phyloP scores from a whole-genome alignment of 352 stramenopile species.

The Thalassiosira oceanica region DNA sequence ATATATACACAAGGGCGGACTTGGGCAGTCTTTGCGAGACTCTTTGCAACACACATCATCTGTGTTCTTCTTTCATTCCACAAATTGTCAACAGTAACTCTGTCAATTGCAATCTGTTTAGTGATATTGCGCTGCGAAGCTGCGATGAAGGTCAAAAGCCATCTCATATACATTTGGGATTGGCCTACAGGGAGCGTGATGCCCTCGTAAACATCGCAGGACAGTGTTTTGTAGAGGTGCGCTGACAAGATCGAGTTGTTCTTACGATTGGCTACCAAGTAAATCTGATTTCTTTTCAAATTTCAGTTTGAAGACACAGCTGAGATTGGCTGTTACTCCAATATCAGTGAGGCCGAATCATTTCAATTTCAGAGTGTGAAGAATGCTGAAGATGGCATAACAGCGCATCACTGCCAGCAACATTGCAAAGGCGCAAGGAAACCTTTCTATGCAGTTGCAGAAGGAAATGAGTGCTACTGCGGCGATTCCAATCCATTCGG shows the following conservation, averaged over 20 bases:
- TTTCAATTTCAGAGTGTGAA: too few species aligned
- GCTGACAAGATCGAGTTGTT: too few species aligned
- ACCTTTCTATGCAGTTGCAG: slow-evolving; percentile 18
- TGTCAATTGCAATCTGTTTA: too few species aligned
- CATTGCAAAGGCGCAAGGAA: slow-evolving; percentile 2
- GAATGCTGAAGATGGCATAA: too few species aligned
- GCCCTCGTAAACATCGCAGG: slow-evolving; percentile 5
- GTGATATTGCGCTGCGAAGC: slow-evolving; percentile 23
- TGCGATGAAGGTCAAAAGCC: slow-evolving; percentile 3
- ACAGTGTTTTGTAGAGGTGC: slow-evolving; percentile 20
- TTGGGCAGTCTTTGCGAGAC: too few species aligned
- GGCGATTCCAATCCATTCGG: slow-evolving; percentile 1
- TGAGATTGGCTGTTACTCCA: slow-evolving; percentile 15
- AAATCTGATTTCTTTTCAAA: too few species aligned
- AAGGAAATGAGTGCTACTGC: slow-evolving; percentile 10
- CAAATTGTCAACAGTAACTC: too few species aligned
- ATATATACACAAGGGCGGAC: too few species aligned
- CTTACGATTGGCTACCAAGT: too few species aligned
- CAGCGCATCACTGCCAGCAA: slow-evolving; percentile 16
- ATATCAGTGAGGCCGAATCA: too few species aligned
- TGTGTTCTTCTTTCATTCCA: too few species aligned
- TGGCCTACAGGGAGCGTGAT: slow-evolving; percentile 22
- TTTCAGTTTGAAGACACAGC: slow-evolving; percentile 23
- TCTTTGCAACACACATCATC: too few species aligned
- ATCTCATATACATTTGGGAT: slow-evolving; percentile 9